phyloP scores from a whole-genome alignment of 148 eudicot genomes.

The Nyssa sinensis region DNA sequence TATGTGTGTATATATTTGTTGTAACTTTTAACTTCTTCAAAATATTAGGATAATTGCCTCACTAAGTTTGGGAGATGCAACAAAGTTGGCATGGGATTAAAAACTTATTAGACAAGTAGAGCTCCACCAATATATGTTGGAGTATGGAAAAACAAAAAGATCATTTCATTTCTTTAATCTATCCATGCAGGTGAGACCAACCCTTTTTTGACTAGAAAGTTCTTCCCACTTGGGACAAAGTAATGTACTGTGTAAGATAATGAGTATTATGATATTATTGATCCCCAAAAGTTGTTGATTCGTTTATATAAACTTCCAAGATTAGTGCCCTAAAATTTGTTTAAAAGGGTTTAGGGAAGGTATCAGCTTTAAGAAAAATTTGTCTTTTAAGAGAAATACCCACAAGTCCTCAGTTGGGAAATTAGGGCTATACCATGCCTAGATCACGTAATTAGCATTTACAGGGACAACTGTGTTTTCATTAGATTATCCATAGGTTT shows the following conservation, averaged over 20 bases:
- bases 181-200: conserved; percentile 7
- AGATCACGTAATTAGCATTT: background rate
- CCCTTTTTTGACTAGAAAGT: conserved; percentile 10
- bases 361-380: background rate
- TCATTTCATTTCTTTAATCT: conserved; percentile 2
- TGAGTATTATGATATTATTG: background rate
- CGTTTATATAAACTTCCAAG: background rate
- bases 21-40: no score
- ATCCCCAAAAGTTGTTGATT: background rate
- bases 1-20: no score
- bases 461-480: background rate
- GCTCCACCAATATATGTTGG: no score
- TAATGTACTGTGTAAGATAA: background rate
- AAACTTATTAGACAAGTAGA: no score
- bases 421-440: background rate
- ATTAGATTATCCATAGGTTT: background rate
- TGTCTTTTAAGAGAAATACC: no score
- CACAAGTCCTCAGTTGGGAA: background rate
- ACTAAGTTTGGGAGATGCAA: no score
- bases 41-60: no score
- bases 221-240: conserved; percentile 3
- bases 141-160: conserved; percentile 1
- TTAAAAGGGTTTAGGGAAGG: background rate
- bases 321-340: background rate
- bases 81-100: no score